Evolutionary conservation across 208 protist genomes (phyloP).

Genomic region (Strigomonas culicis): DNA sequence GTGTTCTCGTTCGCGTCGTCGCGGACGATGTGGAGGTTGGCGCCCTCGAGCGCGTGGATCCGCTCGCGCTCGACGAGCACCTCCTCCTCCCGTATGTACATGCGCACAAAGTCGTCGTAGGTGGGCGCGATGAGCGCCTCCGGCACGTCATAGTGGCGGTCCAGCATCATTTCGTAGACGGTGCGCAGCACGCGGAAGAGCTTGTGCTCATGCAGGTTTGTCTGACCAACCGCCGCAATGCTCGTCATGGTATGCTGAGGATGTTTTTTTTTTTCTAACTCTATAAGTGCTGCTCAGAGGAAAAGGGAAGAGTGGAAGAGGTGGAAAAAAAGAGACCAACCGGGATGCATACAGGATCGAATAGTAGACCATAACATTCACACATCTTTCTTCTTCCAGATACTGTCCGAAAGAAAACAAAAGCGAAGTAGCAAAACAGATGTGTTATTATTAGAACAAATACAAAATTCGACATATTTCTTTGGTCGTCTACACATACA

Average conservation of each 20-base stretch:
- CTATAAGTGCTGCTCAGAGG: too few species aligned
- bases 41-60: neutral
- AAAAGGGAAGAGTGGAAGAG: neutral
- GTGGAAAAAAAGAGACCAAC: too few species aligned
- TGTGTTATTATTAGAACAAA: neutral
- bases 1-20: constrained; percentile 3
- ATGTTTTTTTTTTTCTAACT: too few species aligned
- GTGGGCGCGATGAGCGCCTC: constrained; percentile 37
- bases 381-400: too few species aligned
- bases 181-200: constrained; percentile 80
- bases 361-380: neutral
- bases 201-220: constrained; percentile 64
- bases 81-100: constrained; percentile 40
- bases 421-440: neutral
- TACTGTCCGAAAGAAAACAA: constrained; percentile 14
- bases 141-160: constrained; percentile 73
- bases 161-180: constrained; percentile 81
- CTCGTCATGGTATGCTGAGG: neutral
- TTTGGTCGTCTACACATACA: neutral
- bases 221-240: constrained; percentile 72
- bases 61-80: constrained; percentile 10
- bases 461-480: neutral
- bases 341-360: too few species aligned
- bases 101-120: constrained; percentile 60
- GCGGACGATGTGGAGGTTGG: neutral